Evolutionary conservation across 2,329 filamentous ascomycete species (phyloP).

Genomic region (Colletotrichum orbiculare): DNA sequence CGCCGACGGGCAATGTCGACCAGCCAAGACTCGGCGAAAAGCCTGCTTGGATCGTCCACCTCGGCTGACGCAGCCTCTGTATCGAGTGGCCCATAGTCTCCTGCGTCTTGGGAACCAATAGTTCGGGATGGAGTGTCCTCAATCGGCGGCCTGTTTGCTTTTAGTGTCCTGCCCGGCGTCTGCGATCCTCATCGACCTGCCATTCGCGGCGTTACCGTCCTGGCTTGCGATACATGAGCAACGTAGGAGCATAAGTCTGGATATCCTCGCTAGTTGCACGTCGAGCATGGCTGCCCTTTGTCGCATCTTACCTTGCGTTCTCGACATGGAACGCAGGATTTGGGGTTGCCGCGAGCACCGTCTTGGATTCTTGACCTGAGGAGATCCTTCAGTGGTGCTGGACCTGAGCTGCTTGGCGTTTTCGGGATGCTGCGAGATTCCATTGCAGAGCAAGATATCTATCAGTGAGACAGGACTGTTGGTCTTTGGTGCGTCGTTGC

Average conservation of each 20-base stretch:
- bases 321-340: constrained; percentile 3
- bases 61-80: too few relatives aligned
- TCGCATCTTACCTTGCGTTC: constrained; percentile 5
- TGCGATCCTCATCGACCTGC: background rate
- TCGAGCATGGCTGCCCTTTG: background rate
- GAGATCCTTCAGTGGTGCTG: background rate
- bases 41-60: background rate
- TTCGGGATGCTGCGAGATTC: background rate
- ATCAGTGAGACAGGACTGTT: too few relatives aligned
- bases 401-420: background rate
- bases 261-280: background rate
- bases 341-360: constrained; percentile 2
- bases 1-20: background rate
- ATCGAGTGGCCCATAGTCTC: too few relatives aligned
- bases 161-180: background rate
- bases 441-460: too few relatives aligned
- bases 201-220: too few relatives aligned
- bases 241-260: constrained; percentile 8
- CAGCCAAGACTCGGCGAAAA: background rate
- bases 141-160: too few relatives aligned
- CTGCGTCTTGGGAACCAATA: too few relatives aligned
- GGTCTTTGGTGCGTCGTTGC: too few relatives aligned
- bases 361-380: background rate
- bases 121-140: too few relatives aligned
- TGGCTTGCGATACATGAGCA: too few relatives aligned